A percentile compares a stretch with the other conserved stretches of the same genome.
phyloP scores from a whole-genome alignment of 2,329 filamentous ascomycete species.

The Alternaria sp. region DNA sequence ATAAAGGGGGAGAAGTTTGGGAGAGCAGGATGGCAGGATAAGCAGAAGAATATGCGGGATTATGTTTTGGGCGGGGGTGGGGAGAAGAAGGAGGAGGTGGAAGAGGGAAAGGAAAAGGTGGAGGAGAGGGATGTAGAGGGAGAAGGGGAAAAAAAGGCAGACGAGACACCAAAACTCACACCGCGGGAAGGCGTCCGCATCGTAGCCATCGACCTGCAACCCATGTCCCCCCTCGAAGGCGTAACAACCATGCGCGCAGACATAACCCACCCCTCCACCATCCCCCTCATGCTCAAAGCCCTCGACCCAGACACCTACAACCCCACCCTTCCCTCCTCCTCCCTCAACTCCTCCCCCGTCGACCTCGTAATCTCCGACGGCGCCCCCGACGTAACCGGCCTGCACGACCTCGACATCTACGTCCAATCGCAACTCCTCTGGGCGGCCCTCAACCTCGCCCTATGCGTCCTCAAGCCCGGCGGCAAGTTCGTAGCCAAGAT shows the following conservation, averaged over 20 bases:
- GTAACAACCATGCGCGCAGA: conserved; percentile 93
- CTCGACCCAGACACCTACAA: conserved; percentile 71
- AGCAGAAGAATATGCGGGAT: conserved; percentile 71
- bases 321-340: conserved; percentile 36
- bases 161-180: conserved; percentile 31
- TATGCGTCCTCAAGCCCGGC: conserved; percentile 89
- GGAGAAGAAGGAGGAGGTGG: conserved; percentile 11
- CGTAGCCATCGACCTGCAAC: conserved; percentile 93
- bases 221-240: conserved; percentile 90
- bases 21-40: conserved; percentile 83
- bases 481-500: conserved; percentile 99
- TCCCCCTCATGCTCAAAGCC: conserved; percentile 84
- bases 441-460: conserved; percentile 88
- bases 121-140: conserved; percentile 18
- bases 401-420: conserved; percentile 98
- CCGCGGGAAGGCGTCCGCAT: conserved; percentile 83
- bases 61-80: conserved; percentile 58
- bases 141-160: conserved; percentile 16
- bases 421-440: conserved; percentile 95
- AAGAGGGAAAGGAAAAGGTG: conserved; percentile 16
- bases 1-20: conserved; percentile 95
- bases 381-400: conserved; percentile 92
- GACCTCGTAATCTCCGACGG: conserved; percentile 96
- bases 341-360: conserved; percentile 79
- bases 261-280: conserved; percentile 95